Evolutionary conservation across 345 rosid species (phyloP), one percentile per base, ranked within the genome.

Genomic region (Moricandia moricandioides): DNA sequence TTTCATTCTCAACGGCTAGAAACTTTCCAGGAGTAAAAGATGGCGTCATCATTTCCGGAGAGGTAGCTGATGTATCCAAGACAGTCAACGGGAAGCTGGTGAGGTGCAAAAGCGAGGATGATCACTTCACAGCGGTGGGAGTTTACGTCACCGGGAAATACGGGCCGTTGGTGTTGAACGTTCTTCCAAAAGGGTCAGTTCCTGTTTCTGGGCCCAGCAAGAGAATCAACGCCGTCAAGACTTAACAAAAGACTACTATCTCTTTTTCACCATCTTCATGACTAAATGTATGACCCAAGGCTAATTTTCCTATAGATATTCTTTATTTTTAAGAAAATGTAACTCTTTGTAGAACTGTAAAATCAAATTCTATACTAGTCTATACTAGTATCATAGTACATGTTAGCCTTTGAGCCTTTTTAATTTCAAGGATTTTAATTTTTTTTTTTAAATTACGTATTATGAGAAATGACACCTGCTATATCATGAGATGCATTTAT

Each of bases 141-240:
- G 35, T 8, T 56, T 40, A 35, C 17, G 9, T 56, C 0, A 8
- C 69, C 62, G 82, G 83, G 8, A 86, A 47, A 29, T 88, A 84
- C 33, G 83, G 82, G 29, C 71, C 84, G 17, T 30, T 85, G 81
- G 35, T 84, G 80, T 80, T 90, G 71, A 83, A 69, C 39, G 67
- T 78, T 80, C 88, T 90, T 43, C 96, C 93, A 0, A 90, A 79
- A 80, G 91, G 93, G 56, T 37, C 74, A 4, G 47, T 63, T 26
- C 77, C 87, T 5, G 67, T 83, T 26, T 86, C 93, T 47, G 90
- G 78, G 7, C 91, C 93, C 26, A 83, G 93, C 81, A 70, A 69
- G 70, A 76, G 82, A 69, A 75, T 74, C 75, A 79, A 90, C 78
- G 62, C 64, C 8, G 35, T 79, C 39, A 79, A 83, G n/a, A 74